Base-by-base conservation (phyloP, 805 yeast species). In the Diddensiella transvaalensis region DNA sequence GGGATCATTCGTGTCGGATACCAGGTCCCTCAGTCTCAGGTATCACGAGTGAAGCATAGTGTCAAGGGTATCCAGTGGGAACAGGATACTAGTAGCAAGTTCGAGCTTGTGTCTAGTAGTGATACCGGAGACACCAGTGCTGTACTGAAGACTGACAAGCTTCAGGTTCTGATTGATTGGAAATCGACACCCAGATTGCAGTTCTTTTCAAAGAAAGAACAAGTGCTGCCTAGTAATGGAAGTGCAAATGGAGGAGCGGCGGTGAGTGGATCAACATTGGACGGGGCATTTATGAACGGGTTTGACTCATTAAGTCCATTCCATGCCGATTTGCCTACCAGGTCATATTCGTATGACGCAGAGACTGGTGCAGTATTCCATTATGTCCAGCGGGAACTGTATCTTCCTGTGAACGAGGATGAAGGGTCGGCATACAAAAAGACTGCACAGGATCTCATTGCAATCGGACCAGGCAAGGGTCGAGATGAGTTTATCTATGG, bases 401-500 rank as follows among this genome's bases (percentile, higher is more conserved):
- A 42, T 47, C 17, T 23, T 8, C 50, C 50, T 11, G 47, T 47
- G 17, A 33, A 32, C 23, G 50, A 47, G 22, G 50, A 47, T 17
- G 50, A 47, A 26, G 50, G 17, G 15, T 38, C 46, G n/a, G 17
- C 49, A 4, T 35, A 45, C 26, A 3, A 26, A 6, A 47, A 47
- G 36, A 33, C 49, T 10, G 49, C 50, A 4, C 36, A 22, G 17
- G 42, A 47, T 4, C 30, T 47, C 40, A 17, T 13, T 3, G 50
- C 29, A 10, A 21, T 47, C n/a, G 19, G 40, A 13, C n/a, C 22
- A 4, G 15, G 21, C n/a, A 4, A 15, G 13, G 30, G n/a, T 15
- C 32, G 50, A 30, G 44, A 35, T 23, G 50, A 47, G 37, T 47
- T 47, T 43, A 46, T 47, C 3, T 47, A 47, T 23, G 50, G 50